Conservation (phyloP, 306 rosid species). For the Glycine tomentella region DNA sequence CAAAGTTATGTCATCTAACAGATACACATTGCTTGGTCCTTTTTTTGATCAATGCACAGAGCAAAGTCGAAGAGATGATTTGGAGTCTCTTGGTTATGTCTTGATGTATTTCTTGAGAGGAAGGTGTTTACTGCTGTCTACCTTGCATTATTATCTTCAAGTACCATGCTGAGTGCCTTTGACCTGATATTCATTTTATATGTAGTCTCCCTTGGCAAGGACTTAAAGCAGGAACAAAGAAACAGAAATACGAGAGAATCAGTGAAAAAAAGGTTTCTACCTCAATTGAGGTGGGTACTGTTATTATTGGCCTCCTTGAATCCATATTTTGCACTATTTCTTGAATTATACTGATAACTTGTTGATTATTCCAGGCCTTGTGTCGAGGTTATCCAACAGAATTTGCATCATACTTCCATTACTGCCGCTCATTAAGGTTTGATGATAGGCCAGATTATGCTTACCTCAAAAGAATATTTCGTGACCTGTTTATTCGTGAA, state of each 20-base stretch:
- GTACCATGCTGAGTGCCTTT: conserved; percentile 25
- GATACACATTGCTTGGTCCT: conserved; percentile 25
- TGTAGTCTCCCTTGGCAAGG: conserved; percentile 96
- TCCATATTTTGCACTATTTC: conserved; percentile 1
- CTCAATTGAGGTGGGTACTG: conserved; percentile 71
- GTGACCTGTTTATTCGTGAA: conserved; percentile 90
- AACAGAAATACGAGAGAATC: conserved; percentile 83
- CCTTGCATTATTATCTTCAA: conserved; percentile 38
- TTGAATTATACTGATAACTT: conserved; percentile 31
- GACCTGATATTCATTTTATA: conserved; percentile 42
- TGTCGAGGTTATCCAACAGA: conserved; percentile 91
- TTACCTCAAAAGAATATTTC: conserved; percentile 83
- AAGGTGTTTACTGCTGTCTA: conserved; percentile 63
- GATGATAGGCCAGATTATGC: conserved; percentile 94
- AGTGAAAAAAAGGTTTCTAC: conserved; percentile 90
- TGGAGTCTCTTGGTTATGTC: conserved; percentile 91
- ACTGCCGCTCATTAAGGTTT: conserved; percentile 86
- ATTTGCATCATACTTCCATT: conserved; percentile 88
- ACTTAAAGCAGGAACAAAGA: conserved; percentile 88
- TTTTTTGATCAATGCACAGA: conserved; percentile 55
- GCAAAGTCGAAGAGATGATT: conserved; percentile 94
- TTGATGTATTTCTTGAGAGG: conserved; percentile 89
- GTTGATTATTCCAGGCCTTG: conserved; percentile 66
- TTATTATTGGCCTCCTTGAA: background rate
- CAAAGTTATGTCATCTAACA: conserved; percentile 12